Evolutionary conservation across 2,329 filamentous ascomycete genomes (phyloP).

Genomic region (Celoporthe dispersa): DNA sequence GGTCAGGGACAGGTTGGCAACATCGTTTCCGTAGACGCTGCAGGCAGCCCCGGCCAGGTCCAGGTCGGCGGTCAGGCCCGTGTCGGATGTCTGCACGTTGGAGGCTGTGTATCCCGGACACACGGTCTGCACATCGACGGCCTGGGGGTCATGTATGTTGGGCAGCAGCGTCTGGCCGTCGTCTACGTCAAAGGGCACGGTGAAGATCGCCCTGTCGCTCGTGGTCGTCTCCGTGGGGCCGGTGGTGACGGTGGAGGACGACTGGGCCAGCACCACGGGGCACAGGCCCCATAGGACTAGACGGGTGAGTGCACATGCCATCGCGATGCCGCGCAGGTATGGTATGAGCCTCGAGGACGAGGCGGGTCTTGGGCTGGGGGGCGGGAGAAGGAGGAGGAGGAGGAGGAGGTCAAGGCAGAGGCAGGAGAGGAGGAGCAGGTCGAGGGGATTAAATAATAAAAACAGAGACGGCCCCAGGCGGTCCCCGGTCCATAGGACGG

Average conservation of each 20-base stretch:
- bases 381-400: constrained; percentile 13
- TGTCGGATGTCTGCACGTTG: constrained; percentile 57
- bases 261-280: constrained; percentile 15
- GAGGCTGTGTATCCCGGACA: constrained; percentile 71
- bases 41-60: constrained; percentile 69
- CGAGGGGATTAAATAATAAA: neutral
- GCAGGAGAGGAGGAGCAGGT: constrained; percentile 8
- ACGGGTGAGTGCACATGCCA: constrained; percentile 23
- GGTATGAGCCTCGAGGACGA: constrained; percentile 9
- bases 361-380: constrained; percentile 10
- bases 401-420: neutral
- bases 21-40: constrained; percentile 76
- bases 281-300: constrained; percentile 15
- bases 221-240: constrained; percentile 18
- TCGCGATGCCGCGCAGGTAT: constrained; percentile 15
- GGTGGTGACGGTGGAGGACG: constrained; percentile 2
- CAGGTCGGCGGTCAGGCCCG: constrained; percentile 69
- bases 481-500: constrained; percentile 9
- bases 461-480: constrained; percentile 2
- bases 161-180: constrained; percentile 24
- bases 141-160: constrained; percentile 28
- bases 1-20: constrained; percentile 49
- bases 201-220: constrained; percentile 26
- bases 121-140: constrained; percentile 25
- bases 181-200: constrained; percentile 24